These are phyloP conservation scores for Skeletonema costatum DNA, from an alignment of 108 stramenopile genomes.

Conservation along the genomic window DNA sequence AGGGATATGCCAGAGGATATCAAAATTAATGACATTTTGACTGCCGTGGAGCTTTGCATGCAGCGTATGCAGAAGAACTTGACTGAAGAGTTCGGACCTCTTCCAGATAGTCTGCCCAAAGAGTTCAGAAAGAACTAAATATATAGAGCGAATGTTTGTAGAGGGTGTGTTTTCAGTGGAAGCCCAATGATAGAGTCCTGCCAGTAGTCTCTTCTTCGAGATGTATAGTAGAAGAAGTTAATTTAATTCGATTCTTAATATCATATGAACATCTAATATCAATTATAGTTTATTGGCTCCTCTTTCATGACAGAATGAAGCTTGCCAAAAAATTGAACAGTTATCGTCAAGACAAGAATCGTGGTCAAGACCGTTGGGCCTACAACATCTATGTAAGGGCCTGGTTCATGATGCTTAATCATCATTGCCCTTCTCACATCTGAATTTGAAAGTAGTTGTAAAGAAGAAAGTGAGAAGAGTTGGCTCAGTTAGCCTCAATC, in stretches of 20 bases:
- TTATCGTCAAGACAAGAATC: constrained; percentile 44
- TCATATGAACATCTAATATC: background rate
- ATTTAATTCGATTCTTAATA: background rate
- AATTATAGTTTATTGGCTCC: background rate
- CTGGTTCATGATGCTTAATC: constrained; percentile 55
- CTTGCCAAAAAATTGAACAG: constrained; percentile 54
- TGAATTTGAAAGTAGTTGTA: constrained; percentile 1
- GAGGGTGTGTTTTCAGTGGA: background rate
- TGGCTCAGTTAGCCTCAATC: background rate
- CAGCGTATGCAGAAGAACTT: constrained; percentile 95
- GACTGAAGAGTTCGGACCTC: constrained; percentile 69
- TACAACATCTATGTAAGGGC: constrained; percentile 55
- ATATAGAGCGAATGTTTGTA: background rate
- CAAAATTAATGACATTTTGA: constrained; percentile 90
- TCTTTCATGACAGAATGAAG: constrained; percentile 17
- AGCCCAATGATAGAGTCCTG: background rate
- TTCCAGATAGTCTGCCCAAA: constrained; percentile 77
- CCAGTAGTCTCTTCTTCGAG: background rate
- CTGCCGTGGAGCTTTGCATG: constrained; percentile 91
- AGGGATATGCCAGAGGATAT: constrained; percentile 90
- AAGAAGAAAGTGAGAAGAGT: background rate
- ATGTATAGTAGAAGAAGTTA: background rate
- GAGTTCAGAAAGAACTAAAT: constrained; percentile 53
- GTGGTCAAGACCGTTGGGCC: constrained; percentile 53
- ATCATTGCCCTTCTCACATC: constrained; percentile 42